Conservation (phyloP, 2,329 filamentous ascomycete genomes). For the Ascosphaera aggregata region DNA sequence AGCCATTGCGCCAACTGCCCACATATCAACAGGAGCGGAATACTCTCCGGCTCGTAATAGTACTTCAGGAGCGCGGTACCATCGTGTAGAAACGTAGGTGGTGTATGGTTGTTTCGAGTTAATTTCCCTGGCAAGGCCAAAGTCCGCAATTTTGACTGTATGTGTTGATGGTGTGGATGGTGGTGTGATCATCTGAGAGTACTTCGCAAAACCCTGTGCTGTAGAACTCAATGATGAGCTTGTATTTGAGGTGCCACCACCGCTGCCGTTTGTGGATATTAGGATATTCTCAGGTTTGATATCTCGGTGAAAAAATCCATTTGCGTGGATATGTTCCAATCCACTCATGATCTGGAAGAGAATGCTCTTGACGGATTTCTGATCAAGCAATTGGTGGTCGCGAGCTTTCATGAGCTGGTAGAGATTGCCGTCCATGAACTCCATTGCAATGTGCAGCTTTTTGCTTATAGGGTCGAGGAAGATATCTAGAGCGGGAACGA, state of each 20-base stretch:
- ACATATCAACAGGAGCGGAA: constrained; percentile 93
- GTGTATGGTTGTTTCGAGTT: constrained; percentile 94
- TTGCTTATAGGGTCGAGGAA: constrained; percentile 91
- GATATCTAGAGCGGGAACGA: constrained; percentile 95
- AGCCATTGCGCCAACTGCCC: constrained; percentile 96
- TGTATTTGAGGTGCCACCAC: not conserved
- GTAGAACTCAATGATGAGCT: constrained; percentile 45
- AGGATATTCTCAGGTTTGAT: constrained; percentile 99
- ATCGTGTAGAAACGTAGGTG: constrained; percentile 92
- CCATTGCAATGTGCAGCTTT: constrained; percentile 96
- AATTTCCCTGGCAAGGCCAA: constrained; percentile 89
- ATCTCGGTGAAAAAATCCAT: constrained; percentile 87
- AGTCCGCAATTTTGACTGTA: constrained; percentile 96
- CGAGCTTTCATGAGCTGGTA: constrained; percentile 98
- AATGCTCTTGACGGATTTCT: constrained; percentile 86
- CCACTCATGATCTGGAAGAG: constrained; percentile 92
- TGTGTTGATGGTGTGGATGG: constrained; percentile 85
- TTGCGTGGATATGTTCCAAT: constrained; percentile 88
- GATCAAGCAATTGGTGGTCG: constrained; percentile 84
- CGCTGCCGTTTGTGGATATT: constrained; percentile 66
- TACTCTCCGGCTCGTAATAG: constrained; percentile 86
- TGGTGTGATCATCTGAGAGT: constrained; percentile 80
- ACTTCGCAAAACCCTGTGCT: constrained; percentile 74
- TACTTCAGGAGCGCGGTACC: constrained; percentile 88
- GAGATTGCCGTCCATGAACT: constrained; percentile 98